These are phyloP conservation scores for Leishmania mexicana DNA, from an alignment of 208 protist species.

Conservation along the genomic window DNA sequence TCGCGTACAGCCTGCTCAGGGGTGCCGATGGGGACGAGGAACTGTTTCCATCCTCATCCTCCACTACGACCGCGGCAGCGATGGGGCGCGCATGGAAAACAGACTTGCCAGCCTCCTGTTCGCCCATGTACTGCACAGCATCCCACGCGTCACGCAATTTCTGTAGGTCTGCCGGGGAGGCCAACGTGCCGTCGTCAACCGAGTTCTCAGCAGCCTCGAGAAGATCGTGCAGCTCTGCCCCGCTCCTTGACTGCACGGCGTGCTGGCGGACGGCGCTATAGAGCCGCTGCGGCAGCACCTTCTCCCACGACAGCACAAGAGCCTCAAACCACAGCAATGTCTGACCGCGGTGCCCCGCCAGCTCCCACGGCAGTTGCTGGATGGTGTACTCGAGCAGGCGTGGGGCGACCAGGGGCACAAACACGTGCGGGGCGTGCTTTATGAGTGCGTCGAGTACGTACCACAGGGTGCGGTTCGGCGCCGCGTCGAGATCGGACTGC, in stretches of 20 bases:
- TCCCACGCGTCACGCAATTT: slow-evolving; percentile 68
- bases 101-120: slow-evolving; percentile 10
- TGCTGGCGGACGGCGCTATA: slow-evolving; percentile 52
- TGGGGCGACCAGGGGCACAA: slow-evolving; percentile 66
- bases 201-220: slow-evolving; percentile 34
- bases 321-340: slow-evolving; percentile 60
- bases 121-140: slow-evolving; percentile 52
- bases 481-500: slow-evolving; percentile 43
- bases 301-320: slow-evolving; percentile 72
- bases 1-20: not conserved
- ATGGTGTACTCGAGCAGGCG: slow-evolving; percentile 72
- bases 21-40: not conserved
- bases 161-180: slow-evolving; percentile 43
- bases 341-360: slow-evolving; percentile 21
- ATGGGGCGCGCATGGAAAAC: slow-evolving; percentile 10
- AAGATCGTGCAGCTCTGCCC: slow-evolving; percentile 57
- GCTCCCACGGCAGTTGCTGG: slow-evolving; percentile 70
- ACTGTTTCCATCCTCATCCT: not conserved
- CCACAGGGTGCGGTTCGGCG: slow-evolving; percentile 67
- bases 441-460: slow-evolving; percentile 76
- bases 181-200: slow-evolving; percentile 32
- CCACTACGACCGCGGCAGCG: not conserved
- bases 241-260: slow-evolving; percentile 63
- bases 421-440: slow-evolving; percentile 78
- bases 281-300: slow-evolving; percentile 47